These are phyloP conservation scores for Mycena maculata DNA, from an alignment of 768 basidiomycete species.

Conservation along the genomic window DNA sequence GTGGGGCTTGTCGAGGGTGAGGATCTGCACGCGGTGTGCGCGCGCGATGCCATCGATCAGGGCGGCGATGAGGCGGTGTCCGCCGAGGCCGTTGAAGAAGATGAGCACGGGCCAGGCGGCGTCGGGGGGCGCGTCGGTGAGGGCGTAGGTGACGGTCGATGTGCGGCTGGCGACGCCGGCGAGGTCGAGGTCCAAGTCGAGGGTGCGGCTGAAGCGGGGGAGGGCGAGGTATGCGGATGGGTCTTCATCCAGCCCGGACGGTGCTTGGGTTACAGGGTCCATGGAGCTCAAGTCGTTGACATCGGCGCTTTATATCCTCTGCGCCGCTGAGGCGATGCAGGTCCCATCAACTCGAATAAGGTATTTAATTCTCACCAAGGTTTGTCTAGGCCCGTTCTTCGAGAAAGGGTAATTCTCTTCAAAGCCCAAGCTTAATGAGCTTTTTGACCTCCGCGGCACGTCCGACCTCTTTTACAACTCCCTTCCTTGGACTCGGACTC, in stretches of 20 bases:
- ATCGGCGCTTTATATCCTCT: neutral
- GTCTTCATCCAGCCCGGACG: slow-evolving; percentile 24
- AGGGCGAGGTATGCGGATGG: slow-evolving; percentile 27
- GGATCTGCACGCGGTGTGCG: slow-evolving; percentile 24
- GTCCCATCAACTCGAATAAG: too few species aligned
- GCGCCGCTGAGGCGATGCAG: too few species aligned
- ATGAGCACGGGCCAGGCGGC: slow-evolving; percentile 29
- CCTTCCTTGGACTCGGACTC: too few species aligned
- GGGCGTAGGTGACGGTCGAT: slow-evolving; percentile 21
- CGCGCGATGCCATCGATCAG: slow-evolving; percentile 30
- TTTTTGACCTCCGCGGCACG: too few species aligned
- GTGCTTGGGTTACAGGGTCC: neutral
- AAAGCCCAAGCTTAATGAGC: too few species aligned
- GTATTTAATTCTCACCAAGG: too few species aligned
- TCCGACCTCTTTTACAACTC: too few species aligned
- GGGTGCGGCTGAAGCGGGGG: slow-evolving; percentile 28
- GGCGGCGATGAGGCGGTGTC: slow-evolving; percentile 31
- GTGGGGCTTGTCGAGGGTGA: slow-evolving; percentile 31
- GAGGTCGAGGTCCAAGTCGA: slow-evolving; percentile 24
- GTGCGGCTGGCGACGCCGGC: neutral
- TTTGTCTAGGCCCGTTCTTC: too few species aligned
- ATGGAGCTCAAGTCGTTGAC: neutral
- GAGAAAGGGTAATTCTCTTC: too few species aligned
- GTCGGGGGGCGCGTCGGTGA: slow-evolving; percentile 14
- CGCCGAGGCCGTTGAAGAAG: slow-evolving; percentile 35